Evolutionary conservation across 805 yeast genomes (phyloP), one percentile per base, ranked within the genome.

Genomic region (Kregervanrija pseudodelftensis): DNA sequence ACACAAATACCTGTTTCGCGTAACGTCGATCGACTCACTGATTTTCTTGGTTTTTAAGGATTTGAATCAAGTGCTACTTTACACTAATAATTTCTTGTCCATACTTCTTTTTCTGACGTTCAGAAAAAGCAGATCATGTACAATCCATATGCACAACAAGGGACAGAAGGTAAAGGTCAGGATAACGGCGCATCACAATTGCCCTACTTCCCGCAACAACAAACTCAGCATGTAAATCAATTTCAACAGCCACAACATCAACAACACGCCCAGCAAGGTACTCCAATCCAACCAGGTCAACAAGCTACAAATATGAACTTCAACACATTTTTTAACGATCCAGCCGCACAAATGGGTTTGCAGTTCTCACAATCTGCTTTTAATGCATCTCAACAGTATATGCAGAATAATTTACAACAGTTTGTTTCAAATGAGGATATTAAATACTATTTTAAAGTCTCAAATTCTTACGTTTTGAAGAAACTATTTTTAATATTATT

Each of bases 361-460:
- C 95, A 88, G 57, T 77, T 90, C 50, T 95, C 96, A 33, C 85
- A 86, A 56, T 77, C 77, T 43, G 96, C 97, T 1, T 76, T 93
- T 47, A 77, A 78, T 51, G 85, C 87, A 30, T 87, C 93, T 17
- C 86, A 85, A 54, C 82, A 82, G 49, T 85, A 85, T 64, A 64
- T 88, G 61, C 85, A 85, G 53, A 82, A 81, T 49, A 87, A 85
- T 63, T 73, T 82, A 52, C 76, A 76, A 16, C 68, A 68, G 36
- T 67, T 73, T 52, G 72, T 76, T 30, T 69, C 73, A 3, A 67
- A 68, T 17, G 70, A 73, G 43, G 81, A 85, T 44, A 66, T 93
- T 54, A 82, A 88, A 52, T 85, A 82, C 66, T 90, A 90, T 65
- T 95, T 93, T 72, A 87, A 86, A 64, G 96, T 93, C 14, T 83